Base-by-base conservation (phyloP, 371 early-diverging fungal species). In the Mucor irregularis region DNA sequence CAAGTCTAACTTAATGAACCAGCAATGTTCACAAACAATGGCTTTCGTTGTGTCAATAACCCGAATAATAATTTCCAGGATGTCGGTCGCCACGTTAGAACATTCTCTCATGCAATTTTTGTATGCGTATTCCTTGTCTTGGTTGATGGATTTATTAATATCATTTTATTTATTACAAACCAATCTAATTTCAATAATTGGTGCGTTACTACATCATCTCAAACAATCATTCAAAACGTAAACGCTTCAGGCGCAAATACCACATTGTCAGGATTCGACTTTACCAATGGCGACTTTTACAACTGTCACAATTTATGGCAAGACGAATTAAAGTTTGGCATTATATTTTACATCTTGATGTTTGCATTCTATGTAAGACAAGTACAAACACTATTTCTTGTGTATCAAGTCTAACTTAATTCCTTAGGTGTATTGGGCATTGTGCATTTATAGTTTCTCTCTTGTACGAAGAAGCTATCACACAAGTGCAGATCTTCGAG, bases 1-100 rank as follows among this genome's bases (percentile, higher is more conserved):
- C n/a, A n/a, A n/a, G n/a, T n/a, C n/a, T n/a, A n/a, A n/a, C n/a
- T n/a, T n/a, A n/a, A n/a, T 96, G 11, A 90, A 90, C 59, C 95
- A 96, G 56, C 90, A 90, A 62, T 86, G 89, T 24, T 87, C 93
- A 10, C 85, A 87, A 26, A 95, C 93, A 5, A 82, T 96, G 72
- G 85, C 90, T 0, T 94, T 96, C 75, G 94, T 95, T 0, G 88
- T 39, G 22, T 39, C 21, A 21, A 13, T 35, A 14, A 35, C 17
- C 8, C 21, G 8, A 21, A n/a, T n/a, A n/a, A 9, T 39, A 21
- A 21, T 13, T 22, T 30, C 13, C 33, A 43, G 53, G 17, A 42
- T 22, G 33, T 49, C 4, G 16, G 33, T 19, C 49, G 26, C 11
- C 37, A 54, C 22, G 50, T 49, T 5, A 16, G 33, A 13, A 38